Conservation (phyloP, 192 early-diverging fungal genomes). For the Phycomyces blakesleeanus region DNA sequence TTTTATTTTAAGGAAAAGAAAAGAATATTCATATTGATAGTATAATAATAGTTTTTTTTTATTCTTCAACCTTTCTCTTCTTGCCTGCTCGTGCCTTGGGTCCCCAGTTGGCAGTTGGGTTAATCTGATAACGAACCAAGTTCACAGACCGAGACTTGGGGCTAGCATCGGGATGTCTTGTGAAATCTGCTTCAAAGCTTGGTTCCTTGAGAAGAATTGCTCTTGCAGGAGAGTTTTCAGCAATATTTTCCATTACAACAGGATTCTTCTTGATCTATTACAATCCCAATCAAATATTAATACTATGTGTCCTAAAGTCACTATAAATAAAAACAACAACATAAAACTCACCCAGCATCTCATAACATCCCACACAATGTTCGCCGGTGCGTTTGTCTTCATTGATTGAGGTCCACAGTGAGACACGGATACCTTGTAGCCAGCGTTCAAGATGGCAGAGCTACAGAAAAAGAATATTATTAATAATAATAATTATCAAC, state of each 20-base stretch:
- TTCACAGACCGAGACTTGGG: conserved; percentile 74
- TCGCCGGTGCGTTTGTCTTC: conserved; percentile 89
- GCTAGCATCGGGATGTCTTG: conserved; percentile 62
- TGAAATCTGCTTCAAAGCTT: conserved; percentile 68
- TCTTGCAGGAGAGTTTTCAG: conserved; percentile 61
- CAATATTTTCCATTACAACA: conserved; percentile 61
- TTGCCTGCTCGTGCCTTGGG: conserved; percentile 78
- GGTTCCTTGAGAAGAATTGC: conserved; percentile 59
- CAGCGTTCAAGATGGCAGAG: conserved; percentile 89
- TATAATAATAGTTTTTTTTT: background rate
- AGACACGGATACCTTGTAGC: conserved; percentile 82
- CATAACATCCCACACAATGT: conserved; percentile 92
- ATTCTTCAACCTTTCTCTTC: conserved; percentile 35
- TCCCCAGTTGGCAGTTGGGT: conserved; percentile 96
- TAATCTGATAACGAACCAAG: conserved; percentile 91
- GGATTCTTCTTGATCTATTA: conserved; percentile 49
- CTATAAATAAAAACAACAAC: too few species aligned
- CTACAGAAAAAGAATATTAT: conserved; percentile 39
- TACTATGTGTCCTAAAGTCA: too few species aligned
- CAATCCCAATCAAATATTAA: too few species aligned
- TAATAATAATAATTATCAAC: too few species aligned
- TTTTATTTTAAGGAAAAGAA: too few species aligned
- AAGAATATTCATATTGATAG: too few species aligned
- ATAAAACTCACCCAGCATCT: conserved; percentile 57
- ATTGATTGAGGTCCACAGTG: conserved; percentile 78